Percentiles rank a stretch among this genome's conserved stretches.
These are phyloP conservation scores for Ophiobolus disseminans DNA, from an alignment of 2,329 filamentous ascomycete species.

Conservation along the genomic window DNA sequence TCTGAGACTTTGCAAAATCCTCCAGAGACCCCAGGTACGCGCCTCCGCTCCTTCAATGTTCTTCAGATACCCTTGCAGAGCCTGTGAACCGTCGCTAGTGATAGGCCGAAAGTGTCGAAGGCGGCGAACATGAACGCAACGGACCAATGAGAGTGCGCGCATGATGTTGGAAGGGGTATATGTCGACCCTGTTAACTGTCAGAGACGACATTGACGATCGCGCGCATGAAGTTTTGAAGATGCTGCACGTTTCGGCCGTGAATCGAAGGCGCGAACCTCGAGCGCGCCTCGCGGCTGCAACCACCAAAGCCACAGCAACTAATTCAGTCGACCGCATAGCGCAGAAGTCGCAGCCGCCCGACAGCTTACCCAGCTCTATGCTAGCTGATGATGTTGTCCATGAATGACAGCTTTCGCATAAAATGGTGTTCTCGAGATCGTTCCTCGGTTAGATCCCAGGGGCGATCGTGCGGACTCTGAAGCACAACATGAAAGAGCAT, in stretches of 20 bases:
- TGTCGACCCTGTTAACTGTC: slow-evolving; percentile 18
- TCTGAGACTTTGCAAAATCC: slow-evolving; percentile 21
- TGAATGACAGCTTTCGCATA: background rate
- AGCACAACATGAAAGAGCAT: slow-evolving; percentile 5
- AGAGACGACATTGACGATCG: slow-evolving; percentile 26
- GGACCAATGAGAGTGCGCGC: slow-evolving; percentile 18
- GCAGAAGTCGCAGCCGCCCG: background rate
- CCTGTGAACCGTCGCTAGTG: slow-evolving; percentile 14
- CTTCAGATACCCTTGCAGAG: slow-evolving; percentile 6
- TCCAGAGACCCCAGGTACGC: slow-evolving; percentile 11
- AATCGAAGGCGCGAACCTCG: background rate
- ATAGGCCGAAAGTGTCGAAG: slow-evolving; percentile 20
- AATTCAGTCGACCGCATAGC: background rate
- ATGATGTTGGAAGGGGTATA: slow-evolving; percentile 1
- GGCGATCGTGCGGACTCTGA: slow-evolving; percentile 11
- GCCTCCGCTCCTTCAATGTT: slow-evolving; percentile 19
- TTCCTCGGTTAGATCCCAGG: background rate
- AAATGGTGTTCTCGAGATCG: background rate
- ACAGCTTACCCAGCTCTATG: background rate
- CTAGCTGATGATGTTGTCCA: background rate
- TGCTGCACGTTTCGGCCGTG: slow-evolving; percentile 32
- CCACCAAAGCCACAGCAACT: too few species aligned
- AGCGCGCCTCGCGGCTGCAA: background rate
- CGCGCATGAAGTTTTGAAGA: slow-evolving; percentile 23
- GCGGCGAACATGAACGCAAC: slow-evolving; percentile 10